Evolutionary conservation across 257 asterid genomes (phyloP).

Genomic region (Forsythia viridissima): DNA sequence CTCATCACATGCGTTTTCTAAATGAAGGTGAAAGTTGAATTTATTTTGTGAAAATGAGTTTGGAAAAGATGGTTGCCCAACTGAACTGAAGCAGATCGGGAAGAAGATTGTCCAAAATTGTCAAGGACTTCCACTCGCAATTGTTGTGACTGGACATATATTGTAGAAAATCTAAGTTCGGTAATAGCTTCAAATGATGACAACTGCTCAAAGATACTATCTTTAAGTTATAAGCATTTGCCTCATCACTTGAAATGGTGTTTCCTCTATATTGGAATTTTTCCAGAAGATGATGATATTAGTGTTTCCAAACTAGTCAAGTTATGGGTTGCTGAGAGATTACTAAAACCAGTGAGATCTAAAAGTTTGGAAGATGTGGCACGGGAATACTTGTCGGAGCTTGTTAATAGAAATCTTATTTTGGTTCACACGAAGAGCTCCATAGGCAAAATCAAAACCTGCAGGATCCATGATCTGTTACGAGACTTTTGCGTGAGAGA

Average conservation of each 20-base stretch:
- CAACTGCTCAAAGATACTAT: neutral
- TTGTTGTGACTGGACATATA: slow-evolving; percentile 21
- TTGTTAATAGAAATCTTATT: too few species aligned
- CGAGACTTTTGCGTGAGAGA: slow-evolving; percentile 6
- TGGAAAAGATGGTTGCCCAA: neutral
- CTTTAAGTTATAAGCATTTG: slow-evolving; percentile 20
- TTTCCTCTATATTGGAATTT: slow-evolving; percentile 27
- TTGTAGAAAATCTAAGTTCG: neutral
- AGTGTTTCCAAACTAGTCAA: slow-evolving; percentile 10
- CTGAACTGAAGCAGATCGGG: neutral
- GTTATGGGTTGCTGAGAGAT: slow-evolving; percentile 31
- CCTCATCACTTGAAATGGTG: slow-evolving; percentile 27
- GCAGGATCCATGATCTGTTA: too few species aligned
- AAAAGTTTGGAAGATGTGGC: neutral
- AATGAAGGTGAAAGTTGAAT: slow-evolving; percentile 21
- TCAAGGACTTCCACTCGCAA: slow-evolving; percentile 33
- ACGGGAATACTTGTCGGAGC: neutral
- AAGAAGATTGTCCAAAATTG: slow-evolving; percentile 23
- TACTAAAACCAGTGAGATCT: neutral
- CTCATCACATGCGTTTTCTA: slow-evolving; percentile 12
- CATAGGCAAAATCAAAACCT: too few species aligned
- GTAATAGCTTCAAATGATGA: neutral
- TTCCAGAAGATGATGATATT: slow-evolving; percentile 10
- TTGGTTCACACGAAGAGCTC: too few species aligned
- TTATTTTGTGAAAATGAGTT: slow-evolving; percentile 15